Conservation (phyloP, 345 rosid species). For the Lepidium didymum region DNA sequence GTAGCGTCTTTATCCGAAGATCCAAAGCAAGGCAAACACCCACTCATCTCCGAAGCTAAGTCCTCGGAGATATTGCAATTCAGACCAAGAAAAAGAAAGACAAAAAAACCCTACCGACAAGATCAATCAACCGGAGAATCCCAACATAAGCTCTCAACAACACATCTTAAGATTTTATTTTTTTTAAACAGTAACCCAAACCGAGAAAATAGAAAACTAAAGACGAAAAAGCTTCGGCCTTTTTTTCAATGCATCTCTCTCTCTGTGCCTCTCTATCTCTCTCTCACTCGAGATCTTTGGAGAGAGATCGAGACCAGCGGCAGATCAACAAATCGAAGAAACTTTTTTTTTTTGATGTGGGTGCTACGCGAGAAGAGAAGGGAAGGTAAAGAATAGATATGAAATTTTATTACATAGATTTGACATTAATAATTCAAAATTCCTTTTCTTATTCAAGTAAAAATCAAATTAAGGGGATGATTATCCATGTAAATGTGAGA, state of each 20-base stretch:
- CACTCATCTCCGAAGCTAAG: conserved; percentile 58
- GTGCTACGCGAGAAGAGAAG: conserved; percentile 35
- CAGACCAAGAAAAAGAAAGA: neutral
- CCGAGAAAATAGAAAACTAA: neutral
- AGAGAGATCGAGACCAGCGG: conserved; percentile 56
- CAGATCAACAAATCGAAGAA: conserved; percentile 84
- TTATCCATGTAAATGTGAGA: conserved; percentile 21
- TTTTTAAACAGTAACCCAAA: neutral
- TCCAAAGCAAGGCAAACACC: conserved; percentile 97
- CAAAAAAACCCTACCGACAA: conserved; percentile 35
- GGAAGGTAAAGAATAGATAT: conserved; percentile 34
- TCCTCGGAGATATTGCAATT: conserved; percentile 39
- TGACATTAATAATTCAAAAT: conserved; percentile 7
- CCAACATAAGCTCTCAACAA: conserved; percentile 22
- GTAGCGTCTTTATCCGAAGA: conserved; percentile 66
- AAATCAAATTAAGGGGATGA: neutral
- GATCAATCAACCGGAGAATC: conserved; percentile 33
- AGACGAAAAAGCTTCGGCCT: conserved; percentile 17
- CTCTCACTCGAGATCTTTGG: conserved; percentile 39
- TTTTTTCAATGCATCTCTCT: conserved; percentile 26
- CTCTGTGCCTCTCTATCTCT: neutral
- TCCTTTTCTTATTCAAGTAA: neutral
- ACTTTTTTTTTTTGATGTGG: conserved; percentile 17
- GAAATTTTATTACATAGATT: conserved; percentile 2
- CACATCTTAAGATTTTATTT: conserved; percentile 21